Percentiles rank a stretch among this genome's conserved stretches.
Conservation (phyloP, 352 stramenopile genomes). For the Elongisporangium undulatum region DNA sequence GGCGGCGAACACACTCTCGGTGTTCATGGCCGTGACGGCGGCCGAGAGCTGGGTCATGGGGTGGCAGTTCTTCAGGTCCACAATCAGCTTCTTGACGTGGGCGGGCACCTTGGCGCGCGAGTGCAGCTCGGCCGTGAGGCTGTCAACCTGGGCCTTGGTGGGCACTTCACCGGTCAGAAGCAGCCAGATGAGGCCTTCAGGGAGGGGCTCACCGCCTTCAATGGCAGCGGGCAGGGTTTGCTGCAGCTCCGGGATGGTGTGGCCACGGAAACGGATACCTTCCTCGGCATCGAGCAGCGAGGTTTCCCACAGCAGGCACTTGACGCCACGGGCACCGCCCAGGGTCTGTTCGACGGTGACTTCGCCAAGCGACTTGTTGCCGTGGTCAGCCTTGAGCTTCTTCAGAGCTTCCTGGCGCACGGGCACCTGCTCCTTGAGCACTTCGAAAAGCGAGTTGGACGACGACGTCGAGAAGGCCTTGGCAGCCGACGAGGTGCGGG, state of each 20-base stretch:
- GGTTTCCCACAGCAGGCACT: constrained; percentile 99
- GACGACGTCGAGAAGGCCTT: constrained; percentile 69
- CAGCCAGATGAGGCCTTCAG: constrained; percentile 97
- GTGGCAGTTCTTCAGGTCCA: constrained; percentile 97
- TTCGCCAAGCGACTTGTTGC: constrained; percentile 89
- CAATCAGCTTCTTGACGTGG: constrained; percentile 95
- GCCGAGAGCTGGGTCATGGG: constrained; percentile 99
- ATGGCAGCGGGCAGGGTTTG: constrained; percentile 90
- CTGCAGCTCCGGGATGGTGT: constrained; percentile 99
- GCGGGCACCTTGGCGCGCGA: constrained; percentile 91
- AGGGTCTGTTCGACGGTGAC: constrained; percentile 97
- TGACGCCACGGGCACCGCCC: constrained; percentile 95
- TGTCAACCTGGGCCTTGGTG: constrained; percentile 94
- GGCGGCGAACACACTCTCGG: constrained; percentile 94
- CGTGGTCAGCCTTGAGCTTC: constrained; percentile 93
- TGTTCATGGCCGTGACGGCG: constrained; percentile 93
- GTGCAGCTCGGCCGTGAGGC: constrained; percentile 96
- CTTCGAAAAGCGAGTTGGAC: constrained; percentile 59
- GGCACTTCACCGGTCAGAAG: constrained; percentile 97
- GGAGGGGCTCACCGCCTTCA: constrained; percentile 93
- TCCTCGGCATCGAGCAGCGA: constrained; percentile 93
- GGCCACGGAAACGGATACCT: constrained; percentile 98
- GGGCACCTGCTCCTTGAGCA: constrained; percentile 89
- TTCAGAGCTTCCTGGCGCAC: constrained; percentile 91
- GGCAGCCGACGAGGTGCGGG: constrained; percentile 22